Conservation (phyloP, 176 grass and related monocot genomes). For the Avena insularis region DNA sequence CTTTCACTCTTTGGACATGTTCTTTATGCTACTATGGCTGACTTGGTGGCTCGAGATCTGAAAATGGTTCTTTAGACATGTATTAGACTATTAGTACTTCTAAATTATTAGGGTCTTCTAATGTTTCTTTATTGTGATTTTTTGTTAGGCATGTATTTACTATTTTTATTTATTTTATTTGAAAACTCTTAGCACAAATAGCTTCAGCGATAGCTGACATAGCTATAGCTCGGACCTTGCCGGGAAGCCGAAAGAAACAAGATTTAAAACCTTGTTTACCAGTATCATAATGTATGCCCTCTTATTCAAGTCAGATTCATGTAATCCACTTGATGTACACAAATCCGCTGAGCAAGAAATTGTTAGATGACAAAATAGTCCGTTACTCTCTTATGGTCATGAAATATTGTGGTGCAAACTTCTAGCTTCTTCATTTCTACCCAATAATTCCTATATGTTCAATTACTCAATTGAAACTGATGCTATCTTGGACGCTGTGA, state of each 20-base stretch:
- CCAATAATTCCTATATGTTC: background rate
- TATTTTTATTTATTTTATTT: background rate
- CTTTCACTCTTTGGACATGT: background rate
- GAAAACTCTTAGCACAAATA: background rate
- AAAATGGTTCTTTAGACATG: background rate
- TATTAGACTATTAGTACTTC: background rate
- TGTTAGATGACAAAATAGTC: background rate
- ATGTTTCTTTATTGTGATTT: background rate
- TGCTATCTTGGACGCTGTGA: background rate
- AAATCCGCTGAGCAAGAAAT: background rate
- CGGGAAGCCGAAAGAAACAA: background rate
- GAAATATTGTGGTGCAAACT: background rate
- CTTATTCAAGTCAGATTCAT: constrained; percentile 8
- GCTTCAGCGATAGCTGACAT: background rate
- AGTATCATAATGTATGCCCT: background rate
- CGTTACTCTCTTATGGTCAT: background rate
- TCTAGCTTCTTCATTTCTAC: background rate
- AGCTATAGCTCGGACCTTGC: background rate
- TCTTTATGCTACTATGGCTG: background rate
- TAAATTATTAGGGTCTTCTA: background rate
- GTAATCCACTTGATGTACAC: background rate
- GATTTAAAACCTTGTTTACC: background rate
- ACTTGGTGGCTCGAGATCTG: background rate
- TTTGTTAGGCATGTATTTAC: background rate
- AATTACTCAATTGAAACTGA: background rate